These are phyloP conservation scores for Trypanosoma congolense DNA, from an alignment of 208 protist species.

Conservation along the genomic window DNA sequence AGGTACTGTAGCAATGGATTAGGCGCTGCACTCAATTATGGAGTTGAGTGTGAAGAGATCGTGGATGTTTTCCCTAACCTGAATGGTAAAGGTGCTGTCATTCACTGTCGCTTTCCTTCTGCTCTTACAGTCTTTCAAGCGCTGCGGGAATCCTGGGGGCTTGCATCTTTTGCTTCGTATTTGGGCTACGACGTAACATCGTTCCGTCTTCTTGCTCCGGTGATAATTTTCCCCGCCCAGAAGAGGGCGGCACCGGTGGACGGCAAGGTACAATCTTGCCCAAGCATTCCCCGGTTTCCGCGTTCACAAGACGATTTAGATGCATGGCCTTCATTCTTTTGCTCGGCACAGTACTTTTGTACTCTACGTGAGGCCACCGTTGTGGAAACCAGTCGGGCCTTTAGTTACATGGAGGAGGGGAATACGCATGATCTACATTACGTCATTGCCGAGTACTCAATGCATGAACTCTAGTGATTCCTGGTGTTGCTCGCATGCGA, in stretches of 20 bases:
- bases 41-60: background rate
- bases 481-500: background rate
- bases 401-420: slow-evolving; percentile 12
- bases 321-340: slow-evolving; percentile 15
- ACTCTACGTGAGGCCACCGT: slow-evolving; percentile 1
- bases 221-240: background rate
- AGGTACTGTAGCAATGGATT: background rate
- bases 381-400: slow-evolving; percentile 16
- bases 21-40: too few relatives aligned
- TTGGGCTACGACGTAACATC: slow-evolving; percentile 12
- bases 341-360: slow-evolving; percentile 24
- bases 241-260: background rate
- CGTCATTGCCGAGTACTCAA: slow-evolving; percentile 22
- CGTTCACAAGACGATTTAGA: slow-evolving; percentile 6
- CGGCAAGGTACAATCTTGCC: background rate
- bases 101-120: slow-evolving; percentile 10
- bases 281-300: slow-evolving; percentile 10
- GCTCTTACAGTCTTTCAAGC: slow-evolving; percentile 23
- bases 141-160: slow-evolving; percentile 15
- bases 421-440: slow-evolving; percentile 13
- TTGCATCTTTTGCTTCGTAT: slow-evolving; percentile 9
- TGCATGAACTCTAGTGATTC: background rate
- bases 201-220: slow-evolving; percentile 17
- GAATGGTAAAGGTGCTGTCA: background rate
- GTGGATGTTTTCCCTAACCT: background rate